Evolutionary conservation across 495 filamentous ascomycete genomes (phyloP).

Genomic region (Hypoxylon rickii): DNA sequence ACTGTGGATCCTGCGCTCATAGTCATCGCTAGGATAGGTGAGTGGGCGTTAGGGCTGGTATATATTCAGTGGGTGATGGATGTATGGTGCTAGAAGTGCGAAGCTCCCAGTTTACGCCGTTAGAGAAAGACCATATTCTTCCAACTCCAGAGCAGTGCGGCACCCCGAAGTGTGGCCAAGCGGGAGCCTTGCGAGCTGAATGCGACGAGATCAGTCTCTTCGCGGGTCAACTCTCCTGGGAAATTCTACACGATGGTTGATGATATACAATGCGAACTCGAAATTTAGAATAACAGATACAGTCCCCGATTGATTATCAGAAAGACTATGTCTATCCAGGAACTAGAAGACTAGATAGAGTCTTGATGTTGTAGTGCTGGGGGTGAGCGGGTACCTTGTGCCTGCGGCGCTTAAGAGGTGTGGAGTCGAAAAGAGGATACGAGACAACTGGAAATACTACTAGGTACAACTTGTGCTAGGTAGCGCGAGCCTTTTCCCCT

Average conservation of each 20-base stretch:
- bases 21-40: conserved; percentile 28
- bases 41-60: conserved; percentile 26
- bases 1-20: conserved; percentile 43
- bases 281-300: conserved; percentile 9
- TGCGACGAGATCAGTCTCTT: conserved; percentile 12
- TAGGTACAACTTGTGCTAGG: conserved; percentile 1
- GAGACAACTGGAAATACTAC: conserved; percentile 36
- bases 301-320: conserved; percentile 17
- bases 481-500: conserved; percentile 12
- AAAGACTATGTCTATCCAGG: conserved; percentile 20
- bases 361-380: conserved; percentile 20
- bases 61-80: conserved; percentile 20
- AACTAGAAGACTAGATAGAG: conserved; percentile 14
- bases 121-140: conserved; percentile 33
- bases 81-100: conserved; percentile 22
- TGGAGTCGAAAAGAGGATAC: conserved; percentile 23
- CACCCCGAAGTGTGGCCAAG: conserved; percentile 6
- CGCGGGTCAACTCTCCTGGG: conserved; percentile 14
- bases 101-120: conserved; percentile 21
- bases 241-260: conserved; percentile 2
- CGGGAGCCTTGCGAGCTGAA: conserved; percentile 31
- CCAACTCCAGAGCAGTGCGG: conserved; percentile 10
- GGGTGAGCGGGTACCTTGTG: conserved; percentile 23
- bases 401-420: conserved; percentile 35
- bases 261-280: conserved; percentile 3